A percentile compares a stretch with the other conserved stretches of the same genome.
Conservation (phyloP, 164 flowering plant species). For the Buxus sempervirens region DNA sequence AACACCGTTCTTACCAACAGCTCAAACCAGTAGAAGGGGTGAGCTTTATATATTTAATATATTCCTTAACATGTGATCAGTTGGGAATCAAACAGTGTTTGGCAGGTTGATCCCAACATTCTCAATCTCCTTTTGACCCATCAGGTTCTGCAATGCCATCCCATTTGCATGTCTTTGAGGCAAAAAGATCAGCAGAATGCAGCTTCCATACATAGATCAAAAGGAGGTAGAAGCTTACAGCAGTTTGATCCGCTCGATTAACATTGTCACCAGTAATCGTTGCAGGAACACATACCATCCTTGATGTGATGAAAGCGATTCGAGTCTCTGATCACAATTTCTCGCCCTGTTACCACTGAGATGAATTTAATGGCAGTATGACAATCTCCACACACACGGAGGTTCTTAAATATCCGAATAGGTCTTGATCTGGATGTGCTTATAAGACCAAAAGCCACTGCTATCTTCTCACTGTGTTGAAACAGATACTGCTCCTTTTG, state of each 20-base stretch:
- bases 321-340: conserved; percentile 69
- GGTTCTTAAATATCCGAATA: conserved; percentile 69
- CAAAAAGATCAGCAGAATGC: no score
- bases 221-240: no score
- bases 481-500: conserved; percentile 61
- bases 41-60: no score
- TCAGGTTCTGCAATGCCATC: no score
- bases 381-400: conserved; percentile 81
- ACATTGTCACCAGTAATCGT: conserved; percentile 66
- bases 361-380: conserved; percentile 64
- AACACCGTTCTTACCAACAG: no score
- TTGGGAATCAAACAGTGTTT: no score
- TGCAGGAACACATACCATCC: conserved; percentile 72
- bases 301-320: conserved; percentile 72
- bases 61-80: no score
- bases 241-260: no score
- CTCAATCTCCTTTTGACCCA: no score
- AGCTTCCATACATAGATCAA: no score
- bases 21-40: no score
- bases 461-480: conserved; percentile 88
- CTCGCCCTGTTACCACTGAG: conserved; percentile 47
- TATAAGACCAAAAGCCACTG: conserved; percentile 71
- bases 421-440: conserved; percentile 46
- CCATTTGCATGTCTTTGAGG: conserved; percentile 12
- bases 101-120: no score